These are phyloP conservation scores for Lotus japonicus DNA, from an alignment of 306 rosid species.

Conservation along the genomic window DNA sequence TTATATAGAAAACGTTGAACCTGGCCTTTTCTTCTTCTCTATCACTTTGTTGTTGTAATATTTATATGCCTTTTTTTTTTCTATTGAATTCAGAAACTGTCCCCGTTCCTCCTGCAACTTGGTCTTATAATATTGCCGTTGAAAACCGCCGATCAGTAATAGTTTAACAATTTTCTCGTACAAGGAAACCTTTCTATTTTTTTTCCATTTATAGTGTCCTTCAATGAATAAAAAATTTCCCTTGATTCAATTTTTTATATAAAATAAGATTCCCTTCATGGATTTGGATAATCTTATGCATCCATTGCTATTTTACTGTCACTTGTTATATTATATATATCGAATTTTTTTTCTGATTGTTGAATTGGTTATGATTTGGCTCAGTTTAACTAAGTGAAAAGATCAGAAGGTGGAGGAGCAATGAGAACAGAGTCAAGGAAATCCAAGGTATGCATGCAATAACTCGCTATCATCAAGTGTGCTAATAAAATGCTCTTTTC, in stretches of 20 bases:
- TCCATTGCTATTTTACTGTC: not conserved
- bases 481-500: too few relatives aligned
- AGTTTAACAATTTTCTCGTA: not conserved
- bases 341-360: not conserved
- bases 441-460: slow-evolving; percentile 40
- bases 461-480: not conserved
- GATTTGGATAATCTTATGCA: slow-evolving; percentile 23
- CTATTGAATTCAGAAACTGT: slow-evolving; percentile 34
- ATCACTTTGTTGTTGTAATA: not conserved
- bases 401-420: slow-evolving; percentile 25
- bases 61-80: too few relatives aligned
- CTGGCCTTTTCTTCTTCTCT: slow-evolving; percentile 23
- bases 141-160: slow-evolving; percentile 30
- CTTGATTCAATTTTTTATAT: not conserved
- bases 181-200: not conserved
- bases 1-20: slow-evolving; percentile 37
- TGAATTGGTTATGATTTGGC: not conserved
- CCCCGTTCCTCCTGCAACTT: slow-evolving; percentile 57
- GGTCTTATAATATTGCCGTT: slow-evolving; percentile 44
- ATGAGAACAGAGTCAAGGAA: slow-evolving; percentile 52
- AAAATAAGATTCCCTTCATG: not conserved
- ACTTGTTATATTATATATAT: not conserved
- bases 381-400: not conserved
- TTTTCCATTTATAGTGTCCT: not conserved
- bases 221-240: not conserved